phyloP scores from a whole-genome alignment of 805 yeast species.

The Torulaspora quercuum region DNA sequence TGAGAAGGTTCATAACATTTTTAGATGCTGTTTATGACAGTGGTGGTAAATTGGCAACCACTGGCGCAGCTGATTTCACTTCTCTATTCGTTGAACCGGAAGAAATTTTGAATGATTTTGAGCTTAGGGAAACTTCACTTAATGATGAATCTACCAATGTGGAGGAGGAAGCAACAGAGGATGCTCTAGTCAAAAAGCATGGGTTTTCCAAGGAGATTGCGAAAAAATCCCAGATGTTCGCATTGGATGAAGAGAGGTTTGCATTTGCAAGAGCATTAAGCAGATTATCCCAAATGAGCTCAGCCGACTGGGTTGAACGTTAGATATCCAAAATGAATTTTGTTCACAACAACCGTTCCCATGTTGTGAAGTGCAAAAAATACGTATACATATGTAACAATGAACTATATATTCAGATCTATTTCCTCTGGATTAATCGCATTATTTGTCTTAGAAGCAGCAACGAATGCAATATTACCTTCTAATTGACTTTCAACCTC shows the following conservation, averaged over 20 bases:
- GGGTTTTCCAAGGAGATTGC: constrained; percentile 74
- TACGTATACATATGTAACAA: constrained; percentile 5
- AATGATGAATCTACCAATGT: constrained; percentile 31
- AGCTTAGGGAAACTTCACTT: constrained; percentile 23
- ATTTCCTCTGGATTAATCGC: constrained; percentile 55
- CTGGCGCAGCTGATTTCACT: constrained; percentile 81
- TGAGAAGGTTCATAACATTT: constrained; percentile 89
- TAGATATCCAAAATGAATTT: neutral
- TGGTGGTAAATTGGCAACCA: constrained; percentile 82
- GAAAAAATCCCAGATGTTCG: constrained; percentile 70
- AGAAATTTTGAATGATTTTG: constrained; percentile 41
- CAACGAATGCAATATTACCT: constrained; percentile 45
- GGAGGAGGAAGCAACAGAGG: constrained; percentile 39
- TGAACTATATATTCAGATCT: constrained; percentile 46
- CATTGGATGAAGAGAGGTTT: constrained; percentile 90
- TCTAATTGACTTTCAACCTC: constrained; percentile 25
- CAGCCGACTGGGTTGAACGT: constrained; percentile 81
- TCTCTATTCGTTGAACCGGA: constrained; percentile 85
- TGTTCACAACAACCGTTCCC: no score
- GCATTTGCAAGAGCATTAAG: constrained; percentile 95
- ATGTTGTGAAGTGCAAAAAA: no score
- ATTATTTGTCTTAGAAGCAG: constrained; percentile 41
- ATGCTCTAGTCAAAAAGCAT: constrained; percentile 65
- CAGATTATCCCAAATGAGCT: constrained; percentile 89
- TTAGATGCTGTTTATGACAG: constrained; percentile 94